Percentiles rank a stretch among this genome's conserved stretches.
Conservation (phyloP, 805 yeast genomes). For the Pichia manshurica region DNA sequence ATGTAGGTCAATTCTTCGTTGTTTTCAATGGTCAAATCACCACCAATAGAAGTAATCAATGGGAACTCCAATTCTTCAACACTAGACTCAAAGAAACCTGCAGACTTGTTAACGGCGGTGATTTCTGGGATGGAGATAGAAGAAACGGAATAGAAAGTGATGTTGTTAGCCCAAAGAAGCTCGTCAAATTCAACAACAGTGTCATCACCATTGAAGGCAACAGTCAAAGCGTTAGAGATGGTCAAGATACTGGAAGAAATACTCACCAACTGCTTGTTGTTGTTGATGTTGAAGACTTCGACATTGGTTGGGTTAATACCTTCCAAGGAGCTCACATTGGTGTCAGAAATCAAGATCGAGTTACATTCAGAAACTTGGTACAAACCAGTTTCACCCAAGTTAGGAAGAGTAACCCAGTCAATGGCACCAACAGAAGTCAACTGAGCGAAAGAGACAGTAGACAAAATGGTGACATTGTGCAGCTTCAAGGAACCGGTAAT, state of each 20-base stretch:
- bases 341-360: constrained; percentile 65
- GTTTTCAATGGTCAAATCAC: constrained; percentile 66
- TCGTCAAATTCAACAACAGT: constrained; percentile 64
- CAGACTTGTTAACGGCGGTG: constrained; percentile 69
- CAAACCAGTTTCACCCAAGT: constrained; percentile 65
- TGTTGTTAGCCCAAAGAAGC: constrained; percentile 80
- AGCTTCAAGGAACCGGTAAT: constrained; percentile 69
- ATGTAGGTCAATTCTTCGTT: constrained; percentile 68
- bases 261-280: constrained; percentile 73
- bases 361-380: constrained; percentile 70
- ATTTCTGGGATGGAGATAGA: constrained; percentile 67
- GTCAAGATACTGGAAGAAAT: constrained; percentile 67
- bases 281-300: constrained; percentile 74
- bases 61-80: constrained; percentile 51
- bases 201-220: constrained; percentile 79
- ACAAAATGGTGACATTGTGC: constrained; percentile 57
- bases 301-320: constrained; percentile 51
- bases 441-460: constrained; percentile 66
- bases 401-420: constrained; percentile 80
- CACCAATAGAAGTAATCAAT: constrained; percentile 62
- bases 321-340: constrained; percentile 59
- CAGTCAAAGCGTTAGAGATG: constrained; percentile 68
- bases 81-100: constrained; percentile 73
- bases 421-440: constrained; percentile 79
- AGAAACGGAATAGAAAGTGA: constrained; percentile 75